These are phyloP conservation scores for Lasiosphaeria ovina DNA, from an alignment of 495 filamentous ascomycete genomes.

Conservation along the genomic window DNA sequence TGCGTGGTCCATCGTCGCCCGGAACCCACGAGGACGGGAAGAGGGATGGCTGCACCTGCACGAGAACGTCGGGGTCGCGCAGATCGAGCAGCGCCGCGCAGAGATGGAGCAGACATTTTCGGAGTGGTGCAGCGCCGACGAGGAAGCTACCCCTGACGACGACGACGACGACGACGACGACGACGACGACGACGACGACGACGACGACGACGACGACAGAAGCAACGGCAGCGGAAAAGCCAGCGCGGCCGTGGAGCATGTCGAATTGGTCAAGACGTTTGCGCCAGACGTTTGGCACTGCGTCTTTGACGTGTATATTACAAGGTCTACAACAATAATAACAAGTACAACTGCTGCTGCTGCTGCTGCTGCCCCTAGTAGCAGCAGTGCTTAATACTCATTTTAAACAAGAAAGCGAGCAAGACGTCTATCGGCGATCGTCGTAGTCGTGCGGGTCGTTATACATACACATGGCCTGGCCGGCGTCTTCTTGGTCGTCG, in stretches of 20 bases:
- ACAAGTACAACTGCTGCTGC: no score
- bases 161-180: background rate
- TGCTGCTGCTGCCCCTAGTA: no score
- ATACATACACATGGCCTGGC: background rate
- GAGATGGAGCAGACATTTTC: constrained; percentile 45
- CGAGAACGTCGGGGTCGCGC: constrained; percentile 70
- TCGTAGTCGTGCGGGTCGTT: constrained; percentile 14
- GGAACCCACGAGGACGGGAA: background rate
- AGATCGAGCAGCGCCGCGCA: constrained; percentile 56
- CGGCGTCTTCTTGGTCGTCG: constrained; percentile 16
- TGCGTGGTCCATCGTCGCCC: constrained; percentile 51
- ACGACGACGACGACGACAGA: background rate
- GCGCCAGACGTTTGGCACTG: constrained; percentile 89
- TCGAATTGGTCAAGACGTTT: constrained; percentile 84
- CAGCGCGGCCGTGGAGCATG: constrained; percentile 57
- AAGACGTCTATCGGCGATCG: constrained; percentile 1
- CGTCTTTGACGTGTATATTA: constrained; percentile 75
- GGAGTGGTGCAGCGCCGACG: constrained; percentile 21
- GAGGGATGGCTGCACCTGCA: constrained; percentile 79
- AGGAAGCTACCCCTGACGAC: background rate
- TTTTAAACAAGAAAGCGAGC: no score
- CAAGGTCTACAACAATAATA: constrained; percentile 15
- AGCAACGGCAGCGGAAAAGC: background rate
- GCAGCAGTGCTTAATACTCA: no score
- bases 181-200: background rate